Base-by-base conservation (phyloP, 371 early-diverging fungal genomes). In the Mucor circinelloides region DNA sequence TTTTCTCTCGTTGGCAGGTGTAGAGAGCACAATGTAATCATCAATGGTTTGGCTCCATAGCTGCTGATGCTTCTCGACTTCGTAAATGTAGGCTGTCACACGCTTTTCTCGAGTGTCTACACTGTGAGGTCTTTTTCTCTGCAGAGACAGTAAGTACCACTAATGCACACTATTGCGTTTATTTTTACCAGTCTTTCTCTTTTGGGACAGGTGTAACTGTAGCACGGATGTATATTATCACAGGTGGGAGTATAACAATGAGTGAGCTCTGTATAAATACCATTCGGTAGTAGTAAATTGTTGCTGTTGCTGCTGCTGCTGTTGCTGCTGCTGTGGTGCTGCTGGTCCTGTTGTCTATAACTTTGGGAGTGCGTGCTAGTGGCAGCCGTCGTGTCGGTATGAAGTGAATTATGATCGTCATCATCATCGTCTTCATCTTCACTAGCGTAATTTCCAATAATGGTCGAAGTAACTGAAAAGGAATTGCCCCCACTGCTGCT, bases 201-300 rank as follows among this genome's bases (percentile, higher is more conserved):
- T 68, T 78, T 81, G 8, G 95, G 95, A 63, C 96, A 96, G 0
- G 90, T 83, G 34, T 91, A 87, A 73, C 93, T 91, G 83, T 96
- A 96, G 78, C 96, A 96, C 13, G 91, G 83, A 48, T 76, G 75
- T 40, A 85, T 85, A 27, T 75, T 68, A 6, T 89, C 80, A 70
- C 97, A 97, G 0, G 95, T 94, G 0, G 96, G 92, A n/a, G 95
- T 90, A 76, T 96, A 97, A 74, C 97, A 97, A 62, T 88, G 87
- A 0, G 95, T 89, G 58, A 95, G 78, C 23, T 90, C 83, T 2
- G 93, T 93, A 77, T 93, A 94, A 1, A 97, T 89, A 32, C 97
- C 97, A 62, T 82, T 88, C 12, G 91, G 91, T 30, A 81, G 72
- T 10, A 57, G 40, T 17, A 60, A 25, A 17, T 50, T 48, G 42